A percentile compares a stretch with the other conserved stretches of the same genome.
These are phyloP conservation scores for Corymbia maculata DNA, from an alignment of 345 rosid species.

Conservation along the genomic window DNA sequence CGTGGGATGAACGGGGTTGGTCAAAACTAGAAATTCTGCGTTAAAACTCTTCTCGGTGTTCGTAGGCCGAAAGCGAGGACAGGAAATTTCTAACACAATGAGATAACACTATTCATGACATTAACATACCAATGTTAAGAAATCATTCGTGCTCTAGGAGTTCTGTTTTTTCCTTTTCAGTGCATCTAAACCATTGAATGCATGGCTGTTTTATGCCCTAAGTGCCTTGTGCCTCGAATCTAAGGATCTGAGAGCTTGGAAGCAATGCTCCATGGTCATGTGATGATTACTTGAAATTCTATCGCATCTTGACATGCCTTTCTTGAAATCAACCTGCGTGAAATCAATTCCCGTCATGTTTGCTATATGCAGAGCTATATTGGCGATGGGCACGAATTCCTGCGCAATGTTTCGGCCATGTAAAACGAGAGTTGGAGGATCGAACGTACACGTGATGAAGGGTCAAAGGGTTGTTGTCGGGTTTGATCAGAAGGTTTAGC, in stretches of 20 bases:
- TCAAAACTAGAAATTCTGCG: background rate
- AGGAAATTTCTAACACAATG: background rate
- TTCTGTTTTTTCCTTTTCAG: background rate
- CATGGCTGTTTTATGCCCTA: background rate
- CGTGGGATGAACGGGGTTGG: background rate
- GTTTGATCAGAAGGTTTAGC: background rate
- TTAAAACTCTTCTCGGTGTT: background rate
- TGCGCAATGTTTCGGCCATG: background rate
- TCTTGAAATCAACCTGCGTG: background rate
- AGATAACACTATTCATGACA: no score
- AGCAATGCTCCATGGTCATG: background rate
- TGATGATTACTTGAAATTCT: background rate
- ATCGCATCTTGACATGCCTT: background rate
- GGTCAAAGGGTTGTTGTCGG: background rate
- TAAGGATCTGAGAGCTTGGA: background rate
- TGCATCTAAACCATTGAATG: background rate
- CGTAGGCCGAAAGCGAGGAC: background rate
- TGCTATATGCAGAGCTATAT: background rate
- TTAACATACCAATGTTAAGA: background rate
- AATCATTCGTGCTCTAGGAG: background rate
- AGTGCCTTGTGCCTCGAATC: background rate
- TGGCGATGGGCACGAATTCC: background rate
- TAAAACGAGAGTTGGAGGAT: background rate
- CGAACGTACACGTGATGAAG: background rate
- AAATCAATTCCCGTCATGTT: background rate